phyloP scores from a whole-genome alignment of 805 yeast species.

The Metschnikowia matae region DNA sequence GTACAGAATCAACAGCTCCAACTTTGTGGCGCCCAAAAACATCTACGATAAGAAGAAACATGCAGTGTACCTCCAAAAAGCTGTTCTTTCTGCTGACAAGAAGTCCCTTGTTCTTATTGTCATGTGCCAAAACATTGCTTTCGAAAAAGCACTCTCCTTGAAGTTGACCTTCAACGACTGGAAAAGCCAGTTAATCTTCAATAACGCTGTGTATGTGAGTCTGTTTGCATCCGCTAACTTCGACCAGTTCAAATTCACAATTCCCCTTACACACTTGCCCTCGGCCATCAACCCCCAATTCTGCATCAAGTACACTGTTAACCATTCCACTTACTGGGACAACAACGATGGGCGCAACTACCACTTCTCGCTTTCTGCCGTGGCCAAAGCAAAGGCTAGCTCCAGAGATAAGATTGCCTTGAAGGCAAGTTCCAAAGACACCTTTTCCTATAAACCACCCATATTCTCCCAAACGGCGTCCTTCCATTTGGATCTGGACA shows the following conservation, averaged over 20 bases:
- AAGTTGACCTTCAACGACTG: conserved; percentile 50
- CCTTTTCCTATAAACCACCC: conserved; percentile 14
- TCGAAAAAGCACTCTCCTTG: conserved; percentile 34
- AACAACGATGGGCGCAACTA: conserved; percentile 34
- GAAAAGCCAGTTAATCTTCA: conserved; percentile 32
- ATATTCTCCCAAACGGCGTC: conserved; percentile 5
- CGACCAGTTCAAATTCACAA: conserved; percentile 49
- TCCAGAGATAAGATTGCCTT: background rate
- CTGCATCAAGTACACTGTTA: conserved; percentile 31
- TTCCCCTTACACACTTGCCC: conserved; percentile 38
- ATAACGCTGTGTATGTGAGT: conserved; percentile 20
- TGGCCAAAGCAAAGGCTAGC: conserved; percentile 6
- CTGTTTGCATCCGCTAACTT: conserved; percentile 26
- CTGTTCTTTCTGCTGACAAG: conserved; percentile 28
- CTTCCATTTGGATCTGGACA: background rate
- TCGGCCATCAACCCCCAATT: conserved; percentile 30
- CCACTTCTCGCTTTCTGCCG: conserved; percentile 26
- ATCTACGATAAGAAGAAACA: conserved; percentile 15
- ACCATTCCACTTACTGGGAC: conserved; percentile 34
- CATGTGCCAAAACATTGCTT: conserved; percentile 33
- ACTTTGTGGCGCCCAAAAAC: conserved; percentile 16
- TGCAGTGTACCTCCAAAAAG: conserved; percentile 33
- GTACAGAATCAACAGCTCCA: conserved; percentile 12
- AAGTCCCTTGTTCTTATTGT: conserved; percentile 23
- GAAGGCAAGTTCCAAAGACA: conserved; percentile 2